Evolutionary conservation across 768 basidiomycete genomes (phyloP).

Genomic region (Boletus barrowsii): DNA sequence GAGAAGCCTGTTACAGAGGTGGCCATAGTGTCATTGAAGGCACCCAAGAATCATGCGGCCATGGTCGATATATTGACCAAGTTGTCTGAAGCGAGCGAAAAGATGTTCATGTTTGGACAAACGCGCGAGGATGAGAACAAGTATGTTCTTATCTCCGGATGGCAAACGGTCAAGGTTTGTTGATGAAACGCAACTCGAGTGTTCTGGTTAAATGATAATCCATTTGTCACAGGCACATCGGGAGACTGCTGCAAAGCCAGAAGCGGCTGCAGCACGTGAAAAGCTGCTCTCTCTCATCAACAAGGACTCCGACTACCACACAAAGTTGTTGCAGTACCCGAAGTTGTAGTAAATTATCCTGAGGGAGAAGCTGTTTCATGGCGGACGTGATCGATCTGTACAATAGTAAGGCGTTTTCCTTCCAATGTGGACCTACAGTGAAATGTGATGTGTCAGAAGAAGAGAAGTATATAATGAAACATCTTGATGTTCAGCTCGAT

Average conservation of each 20-base stretch:
- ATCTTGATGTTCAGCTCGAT: no score
- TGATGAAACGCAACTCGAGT: not conserved
- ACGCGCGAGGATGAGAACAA: slow-evolving; percentile 20
- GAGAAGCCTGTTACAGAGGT: slow-evolving; percentile 24
- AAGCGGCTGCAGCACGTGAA: not conserved
- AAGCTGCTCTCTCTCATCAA: slow-evolving; percentile 12
- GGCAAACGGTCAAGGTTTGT: slow-evolving; percentile 25
- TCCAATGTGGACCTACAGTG: no score
- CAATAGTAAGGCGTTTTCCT: no score
- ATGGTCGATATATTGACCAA: slow-evolving; percentile 10
- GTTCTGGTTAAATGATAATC: not conserved
- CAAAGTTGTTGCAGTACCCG: slow-evolving; percentile 6
- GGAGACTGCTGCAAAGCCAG: slow-evolving; percentile 9
- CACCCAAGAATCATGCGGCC: slow-evolving; percentile 18
- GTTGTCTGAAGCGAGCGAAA: slow-evolving; percentile 9
- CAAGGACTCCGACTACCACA: slow-evolving; percentile 15
- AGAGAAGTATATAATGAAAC: no score
- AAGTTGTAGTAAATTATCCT: not conserved
- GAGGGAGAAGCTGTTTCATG: not conserved
- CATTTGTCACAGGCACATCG: slow-evolving; percentile 12
- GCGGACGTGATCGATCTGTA: no score
- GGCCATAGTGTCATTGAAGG: slow-evolving; percentile 18
- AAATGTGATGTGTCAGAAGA: no score
- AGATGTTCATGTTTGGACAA: slow-evolving; percentile 19
- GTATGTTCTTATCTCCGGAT: slow-evolving; percentile 19